Conservation (phyloP, 2,329 filamentous ascomycete species). For the Periglandula ipomoeae region DNA sequence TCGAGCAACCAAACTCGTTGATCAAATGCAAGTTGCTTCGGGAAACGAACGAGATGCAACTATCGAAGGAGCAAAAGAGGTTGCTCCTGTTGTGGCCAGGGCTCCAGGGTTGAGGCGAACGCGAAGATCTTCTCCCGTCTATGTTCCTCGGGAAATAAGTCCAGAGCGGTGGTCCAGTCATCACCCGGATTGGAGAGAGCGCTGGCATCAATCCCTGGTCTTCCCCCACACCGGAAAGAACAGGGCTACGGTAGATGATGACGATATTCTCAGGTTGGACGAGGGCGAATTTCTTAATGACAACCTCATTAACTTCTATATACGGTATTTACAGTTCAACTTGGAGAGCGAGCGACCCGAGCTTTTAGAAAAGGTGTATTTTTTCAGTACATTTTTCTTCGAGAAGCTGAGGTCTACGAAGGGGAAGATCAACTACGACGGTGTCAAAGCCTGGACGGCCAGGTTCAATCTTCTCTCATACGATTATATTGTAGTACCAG, state of each 20-base stretch:
- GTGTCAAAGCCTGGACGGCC: slow-evolving; percentile 80
- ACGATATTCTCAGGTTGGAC: slow-evolving; percentile 69
- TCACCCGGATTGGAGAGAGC: slow-evolving; percentile 40
- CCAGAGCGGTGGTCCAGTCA: slow-evolving; percentile 38
- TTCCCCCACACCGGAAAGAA: slow-evolving; percentile 51
- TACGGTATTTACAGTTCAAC: slow-evolving; percentile 60
- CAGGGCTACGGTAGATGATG: slow-evolving; percentile 56
- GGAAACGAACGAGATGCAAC: background rate
- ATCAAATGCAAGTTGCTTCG: slow-evolving; percentile 4
- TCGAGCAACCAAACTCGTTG: background rate
- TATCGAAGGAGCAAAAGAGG: background rate
- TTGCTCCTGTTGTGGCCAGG: background rate
- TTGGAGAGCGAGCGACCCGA: slow-evolving; percentile 46
- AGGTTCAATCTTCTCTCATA: slow-evolving; percentile 76
- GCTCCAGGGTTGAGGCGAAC: slow-evolving; percentile 16
- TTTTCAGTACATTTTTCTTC: slow-evolving; percentile 93
- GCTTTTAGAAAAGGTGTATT: slow-evolving; percentile 59
- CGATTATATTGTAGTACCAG: slow-evolving; percentile 84
- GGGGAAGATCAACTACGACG: slow-evolving; percentile 69
- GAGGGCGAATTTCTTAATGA: slow-evolving; percentile 87
- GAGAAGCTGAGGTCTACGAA: slow-evolving; percentile 58
- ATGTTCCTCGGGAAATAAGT: slow-evolving; percentile 7
- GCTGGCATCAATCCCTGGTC: slow-evolving; percentile 50
- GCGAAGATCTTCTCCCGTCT: slow-evolving; percentile 13
- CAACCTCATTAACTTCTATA: slow-evolving; percentile 81